Evolutionary conservation across 2,329 filamentous ascomycete species (phyloP), one percentile per base, ranked within the genome.

Genomic region (Phaeosphaeria sp.): DNA sequence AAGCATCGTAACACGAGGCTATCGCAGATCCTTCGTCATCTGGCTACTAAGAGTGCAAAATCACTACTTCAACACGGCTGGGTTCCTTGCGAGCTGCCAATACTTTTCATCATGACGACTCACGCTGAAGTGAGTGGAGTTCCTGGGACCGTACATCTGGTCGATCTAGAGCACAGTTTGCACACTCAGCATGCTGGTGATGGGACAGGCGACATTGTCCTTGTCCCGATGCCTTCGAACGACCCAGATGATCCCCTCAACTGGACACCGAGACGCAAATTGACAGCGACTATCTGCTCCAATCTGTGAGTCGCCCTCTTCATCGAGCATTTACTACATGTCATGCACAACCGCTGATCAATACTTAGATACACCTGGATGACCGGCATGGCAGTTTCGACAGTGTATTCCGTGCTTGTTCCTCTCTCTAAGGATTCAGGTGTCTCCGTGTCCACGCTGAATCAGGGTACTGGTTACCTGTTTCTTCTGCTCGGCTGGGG

Each of bases 401-500:
- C 80, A 9, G 79, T 83, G n/a, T 84, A 85, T 63, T 81, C 79
- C 7, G 80, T 85, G 7, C 72, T 85, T 9, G 78, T 78, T 5
- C 79, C 80, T 11, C 81, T 85, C 41, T 78, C 77, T 7, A 68
- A 77, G 46, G 79, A 80, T n/a, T 82, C 81, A 0, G 80, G 78
- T 3, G 71, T 85, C 36, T 79, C 78, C 0, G 66, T 82, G 1
- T 72, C 69, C 3, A 74, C 80, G 36, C 67, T 85, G 18, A 82
- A 83, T 57, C 75, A 79, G 49, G 83, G 83, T 7, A 84, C 80
- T 13, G 83, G 83, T 1, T 79, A 81, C 50, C 83, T 84, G 81
- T 84, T 85, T 61, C 66, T 85, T 27, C 75, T 82, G 15, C 78
- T 83, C 22, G 82, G 82, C 2, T 84, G 81, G 82, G 82, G 81